These are phyloP conservation scores for Macadamia integrifolia DNA, from an alignment of 164 flowering plant species.

Conservation along the genomic window DNA sequence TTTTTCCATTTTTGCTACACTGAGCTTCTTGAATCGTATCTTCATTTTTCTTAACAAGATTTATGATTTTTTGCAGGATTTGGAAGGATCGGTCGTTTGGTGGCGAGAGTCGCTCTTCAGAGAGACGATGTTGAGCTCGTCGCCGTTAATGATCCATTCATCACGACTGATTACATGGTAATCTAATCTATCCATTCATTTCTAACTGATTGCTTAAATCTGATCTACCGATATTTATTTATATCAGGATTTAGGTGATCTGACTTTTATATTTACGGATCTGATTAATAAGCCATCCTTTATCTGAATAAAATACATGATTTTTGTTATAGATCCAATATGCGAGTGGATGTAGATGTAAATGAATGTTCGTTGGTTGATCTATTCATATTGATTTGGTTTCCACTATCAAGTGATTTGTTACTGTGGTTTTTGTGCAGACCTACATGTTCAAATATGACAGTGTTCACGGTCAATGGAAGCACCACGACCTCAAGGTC, in stretches of 20 bases:
- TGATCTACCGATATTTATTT: too few species aligned
- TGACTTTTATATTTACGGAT: too few species aligned
- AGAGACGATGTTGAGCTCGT: slow-evolving; percentile 84
- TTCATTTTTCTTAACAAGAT: background rate
- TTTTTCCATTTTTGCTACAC: background rate
- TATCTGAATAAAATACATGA: too few species aligned
- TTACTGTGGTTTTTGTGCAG: slow-evolving; percentile 22
- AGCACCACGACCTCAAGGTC: slow-evolving; percentile 60
- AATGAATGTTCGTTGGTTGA: too few species aligned
- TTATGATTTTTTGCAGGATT: slow-evolving; percentile 41
- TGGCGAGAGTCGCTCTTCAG: slow-evolving; percentile 69
- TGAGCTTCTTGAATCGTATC: slow-evolving; percentile 8
- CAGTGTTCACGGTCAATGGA: slow-evolving; percentile 79
- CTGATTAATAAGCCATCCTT: too few species aligned
- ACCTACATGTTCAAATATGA: slow-evolving; percentile 92
- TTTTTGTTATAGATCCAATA: too few species aligned
- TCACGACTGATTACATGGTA: slow-evolving; percentile 84
- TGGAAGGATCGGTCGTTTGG: slow-evolving; percentile 84
- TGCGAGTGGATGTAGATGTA: too few species aligned
- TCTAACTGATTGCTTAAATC: too few species aligned
- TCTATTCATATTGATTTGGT: too few species aligned
- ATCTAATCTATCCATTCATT: background rate
- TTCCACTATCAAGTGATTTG: too few species aligned
- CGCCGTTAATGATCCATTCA: slow-evolving; percentile 85
- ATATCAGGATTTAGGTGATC: too few species aligned